phyloP scores from a whole-genome alignment of 2,329 filamentous ascomycete genomes.

The Elsinoe arachidis region DNA sequence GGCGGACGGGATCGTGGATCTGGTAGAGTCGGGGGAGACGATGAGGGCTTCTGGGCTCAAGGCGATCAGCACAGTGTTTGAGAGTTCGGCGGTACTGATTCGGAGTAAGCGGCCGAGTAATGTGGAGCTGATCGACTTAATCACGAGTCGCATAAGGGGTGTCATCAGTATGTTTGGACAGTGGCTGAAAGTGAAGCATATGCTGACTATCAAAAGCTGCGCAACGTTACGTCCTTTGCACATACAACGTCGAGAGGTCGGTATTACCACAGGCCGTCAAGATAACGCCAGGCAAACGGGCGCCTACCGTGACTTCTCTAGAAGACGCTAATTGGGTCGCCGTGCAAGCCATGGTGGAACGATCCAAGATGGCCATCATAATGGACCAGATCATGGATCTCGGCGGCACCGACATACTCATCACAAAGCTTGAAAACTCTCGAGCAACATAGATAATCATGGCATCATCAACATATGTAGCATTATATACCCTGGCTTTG shows the following conservation, averaged over 20 bases:
- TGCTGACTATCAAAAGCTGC: constrained; percentile 47
- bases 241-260: constrained; percentile 79
- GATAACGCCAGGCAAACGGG: constrained; percentile 88
- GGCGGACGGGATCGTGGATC: constrained; percentile 92
- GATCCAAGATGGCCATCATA: constrained; percentile 70
- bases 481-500: neutral
- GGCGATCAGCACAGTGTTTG: constrained; percentile 86
- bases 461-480: neutral
- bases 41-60: constrained; percentile 94
- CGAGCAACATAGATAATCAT: constrained; percentile 33
- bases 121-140: constrained; percentile 69
- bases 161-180: constrained; percentile 61
- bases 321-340: constrained; percentile 90
- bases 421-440: constrained; percentile 78
- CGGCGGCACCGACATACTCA: constrained; percentile 77
- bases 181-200: neutral
- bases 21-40: constrained; percentile 98
- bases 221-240: constrained; percentile 87
- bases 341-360: constrained; percentile 88
- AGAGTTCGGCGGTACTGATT: constrained; percentile 81
- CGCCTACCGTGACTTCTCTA: constrained; percentile 81
- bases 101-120: constrained; percentile 80
- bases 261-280: constrained; percentile 58
- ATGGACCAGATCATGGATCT: constrained; percentile 76
- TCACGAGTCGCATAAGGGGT: constrained; percentile 77